Conservation (phyloP, 2,329 filamentous ascomycete genomes). For the Pochonia chlamydosporia region DNA sequence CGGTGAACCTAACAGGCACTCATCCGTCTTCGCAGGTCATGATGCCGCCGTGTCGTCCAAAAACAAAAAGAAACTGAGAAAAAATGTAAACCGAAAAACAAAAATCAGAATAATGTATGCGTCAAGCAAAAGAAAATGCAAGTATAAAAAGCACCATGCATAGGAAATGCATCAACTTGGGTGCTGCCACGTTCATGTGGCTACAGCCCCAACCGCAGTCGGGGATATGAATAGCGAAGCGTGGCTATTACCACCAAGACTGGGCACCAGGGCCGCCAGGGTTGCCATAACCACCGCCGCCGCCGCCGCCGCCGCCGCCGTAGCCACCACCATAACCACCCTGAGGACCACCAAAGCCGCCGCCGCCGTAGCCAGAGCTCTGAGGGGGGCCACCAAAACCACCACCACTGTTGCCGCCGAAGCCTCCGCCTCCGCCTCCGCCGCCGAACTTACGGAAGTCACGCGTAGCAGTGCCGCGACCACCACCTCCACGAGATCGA, state of each 20-base stretch:
- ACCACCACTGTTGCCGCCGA: constrained; percentile 34
- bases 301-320: constrained; percentile 33
- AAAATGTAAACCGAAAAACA: constrained; percentile 14
- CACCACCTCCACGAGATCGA: constrained; percentile 45
- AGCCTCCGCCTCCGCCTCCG: constrained; percentile 35
- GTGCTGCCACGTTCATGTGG: constrained; percentile 2
- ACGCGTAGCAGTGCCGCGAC: constrained; percentile 69
- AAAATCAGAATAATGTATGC: constrained; percentile 7
- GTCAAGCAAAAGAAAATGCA: neutral
- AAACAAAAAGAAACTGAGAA: constrained; percentile 17
- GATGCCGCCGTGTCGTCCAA: constrained; percentile 34
- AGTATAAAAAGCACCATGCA: constrained; percentile 15
- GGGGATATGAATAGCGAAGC: constrained; percentile 3
- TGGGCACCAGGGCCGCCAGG: constrained; percentile 64
- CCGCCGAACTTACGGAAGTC: constrained; percentile 81
- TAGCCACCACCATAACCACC: constrained; percentile 33
- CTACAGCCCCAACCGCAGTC: neutral
- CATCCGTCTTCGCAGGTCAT: constrained; percentile 32
- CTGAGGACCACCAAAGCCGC: constrained; percentile 25
- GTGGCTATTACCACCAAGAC: constrained; percentile 53
- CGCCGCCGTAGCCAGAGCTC: constrained; percentile 33
- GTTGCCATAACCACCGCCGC: constrained; percentile 52
- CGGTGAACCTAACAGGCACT: constrained; percentile 25
- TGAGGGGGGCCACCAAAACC: constrained; percentile 22
- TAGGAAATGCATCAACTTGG: constrained; percentile 10